Percentiles rank a stretch among this genome's conserved stretches.
phyloP scores from a whole-genome alignment of 2,329 filamentous ascomycete genomes.

The Xylariaceae sp. region DNA sequence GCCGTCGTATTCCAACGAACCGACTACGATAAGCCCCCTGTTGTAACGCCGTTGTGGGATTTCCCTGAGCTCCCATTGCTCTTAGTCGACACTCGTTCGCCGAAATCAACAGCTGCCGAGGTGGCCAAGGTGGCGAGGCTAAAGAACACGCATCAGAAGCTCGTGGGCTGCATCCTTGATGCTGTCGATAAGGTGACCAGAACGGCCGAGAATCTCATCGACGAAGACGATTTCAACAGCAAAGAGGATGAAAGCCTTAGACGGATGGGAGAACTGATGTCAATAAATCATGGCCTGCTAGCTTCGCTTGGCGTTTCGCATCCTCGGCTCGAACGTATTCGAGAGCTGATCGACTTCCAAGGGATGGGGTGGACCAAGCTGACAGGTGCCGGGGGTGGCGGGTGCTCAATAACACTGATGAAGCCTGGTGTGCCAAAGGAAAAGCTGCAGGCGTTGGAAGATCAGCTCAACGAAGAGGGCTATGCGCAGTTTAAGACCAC shows the following conservation, averaged over 20 bases:
- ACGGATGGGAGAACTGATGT: slow-evolving; percentile 84
- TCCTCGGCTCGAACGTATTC: slow-evolving; percentile 86
- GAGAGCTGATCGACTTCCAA: slow-evolving; percentile 87
- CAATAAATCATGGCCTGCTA: slow-evolving; percentile 90
- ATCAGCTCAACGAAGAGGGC: slow-evolving; percentile 70
- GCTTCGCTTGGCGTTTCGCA: slow-evolving; percentile 94
- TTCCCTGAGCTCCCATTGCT: slow-evolving; percentile 93
- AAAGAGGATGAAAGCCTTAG: slow-evolving; percentile 67
- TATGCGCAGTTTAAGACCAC: slow-evolving; percentile 89
- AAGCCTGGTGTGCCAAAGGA: slow-evolving; percentile 66
- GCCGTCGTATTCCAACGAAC: slow-evolving; percentile 87
- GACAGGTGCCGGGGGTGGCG: slow-evolving; percentile 92
- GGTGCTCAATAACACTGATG: slow-evolving; percentile 91
- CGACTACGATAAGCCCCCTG: slow-evolving; percentile 78
- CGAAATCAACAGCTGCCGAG: slow-evolving; percentile 84
- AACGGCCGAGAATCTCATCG: slow-evolving; percentile 60
- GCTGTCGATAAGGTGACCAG: slow-evolving; percentile 78
- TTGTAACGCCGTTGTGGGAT: slow-evolving; percentile 76
- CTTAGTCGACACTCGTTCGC: slow-evolving; percentile 85
- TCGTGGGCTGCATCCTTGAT: slow-evolving; percentile 82
- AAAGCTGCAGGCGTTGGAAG: slow-evolving; percentile 67
- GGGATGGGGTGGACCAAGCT: slow-evolving; percentile 97
- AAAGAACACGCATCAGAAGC: slow-evolving; percentile 71
- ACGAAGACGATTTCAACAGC: slow-evolving; percentile 70
- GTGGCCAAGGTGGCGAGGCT: slow-evolving; percentile 84